These are phyloP conservation scores for Trichoderma parareesei DNA, from an alignment of 495 filamentous ascomycete species.

Conservation along the genomic window DNA sequence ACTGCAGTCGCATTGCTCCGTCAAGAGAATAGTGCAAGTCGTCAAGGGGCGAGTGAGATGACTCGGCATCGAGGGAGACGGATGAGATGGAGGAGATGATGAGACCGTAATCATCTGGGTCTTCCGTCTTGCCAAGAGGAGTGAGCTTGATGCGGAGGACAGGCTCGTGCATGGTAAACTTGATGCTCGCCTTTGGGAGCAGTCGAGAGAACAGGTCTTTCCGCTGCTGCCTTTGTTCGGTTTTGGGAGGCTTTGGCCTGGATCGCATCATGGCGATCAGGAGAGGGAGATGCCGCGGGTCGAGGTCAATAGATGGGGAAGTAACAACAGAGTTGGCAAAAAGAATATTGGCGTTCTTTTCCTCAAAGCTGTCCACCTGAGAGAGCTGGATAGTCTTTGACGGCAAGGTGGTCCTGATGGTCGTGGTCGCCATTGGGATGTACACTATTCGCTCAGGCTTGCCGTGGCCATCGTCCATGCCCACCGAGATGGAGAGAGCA, in stretches of 20 bases:
- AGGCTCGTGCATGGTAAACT: slow-evolving; percentile 92
- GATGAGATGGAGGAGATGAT: slow-evolving; percentile 92
- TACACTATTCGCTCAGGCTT: slow-evolving; percentile 84
- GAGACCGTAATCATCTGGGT: slow-evolving; percentile 77
- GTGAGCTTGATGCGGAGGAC: slow-evolving; percentile 85
- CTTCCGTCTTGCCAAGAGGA: slow-evolving; percentile 49
- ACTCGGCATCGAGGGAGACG: slow-evolving; percentile 84
- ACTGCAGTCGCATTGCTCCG: slow-evolving; percentile 71
- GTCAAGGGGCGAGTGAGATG: slow-evolving; percentile 79
- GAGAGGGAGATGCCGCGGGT: slow-evolving; percentile 84
- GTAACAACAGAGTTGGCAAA: slow-evolving; percentile 95
- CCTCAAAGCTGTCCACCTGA: slow-evolving; percentile 64
- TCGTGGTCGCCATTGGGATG: slow-evolving; percentile 96
- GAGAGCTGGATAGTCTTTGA: slow-evolving; percentile 85
- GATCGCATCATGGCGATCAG: slow-evolving; percentile 64
- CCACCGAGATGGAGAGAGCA: slow-evolving; percentile 84
- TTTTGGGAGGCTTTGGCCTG: slow-evolving; percentile 42
- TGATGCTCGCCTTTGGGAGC: slow-evolving; percentile 89
- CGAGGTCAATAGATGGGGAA: slow-evolving; percentile 90
- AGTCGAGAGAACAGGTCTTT: slow-evolving; percentile 72
- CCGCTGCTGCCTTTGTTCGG: slow-evolving; percentile 35
- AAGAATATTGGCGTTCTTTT: slow-evolving; percentile 91
- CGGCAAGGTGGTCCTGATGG: slow-evolving; percentile 86
- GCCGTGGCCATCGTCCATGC: slow-evolving; percentile 77
- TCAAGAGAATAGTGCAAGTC: slow-evolving; percentile 79